Evolutionary conservation across 2,329 filamentous ascomycete genomes (phyloP), one percentile per base, ranked within the genome.

Genomic region (Fragosphaeria purpurea): DNA sequence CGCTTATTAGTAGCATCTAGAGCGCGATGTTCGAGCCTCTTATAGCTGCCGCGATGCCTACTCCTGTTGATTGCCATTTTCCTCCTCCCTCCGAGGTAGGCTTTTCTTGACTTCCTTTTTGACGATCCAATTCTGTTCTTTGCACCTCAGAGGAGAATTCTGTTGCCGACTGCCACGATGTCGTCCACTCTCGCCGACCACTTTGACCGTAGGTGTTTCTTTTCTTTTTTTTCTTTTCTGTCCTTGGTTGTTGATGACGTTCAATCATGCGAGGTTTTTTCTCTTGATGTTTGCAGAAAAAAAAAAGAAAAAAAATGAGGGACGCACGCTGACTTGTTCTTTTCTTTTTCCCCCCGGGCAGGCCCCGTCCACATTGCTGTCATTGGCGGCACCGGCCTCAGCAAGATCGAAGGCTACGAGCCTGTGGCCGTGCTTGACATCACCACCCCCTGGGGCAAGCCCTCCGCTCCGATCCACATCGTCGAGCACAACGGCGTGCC

Each of bases 381-480:
- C 50, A 89, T 95, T 59, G 90, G 90, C 67, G 93, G 93, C 61
- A 98, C 93, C 40, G 93, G 93, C 50, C 85, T 98, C 56, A 82
- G 85, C 66, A 83, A 88, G 59, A 85, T 98, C 58, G 84, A 88
- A 33, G 84, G 85, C 68, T 97, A 93, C 75, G 84, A 81, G 22
- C 86, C 88, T 62, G 83, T 94, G 55, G 90, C 91, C 32, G 78
- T 79, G 33, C 72, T 98, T 59, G 83, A 82, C 60, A 74, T 87
- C 50, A 67, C 74, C 40, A 98, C 93, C 8, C 93, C 93, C 35
- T 98, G 93, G 93, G 93, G 93, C 61, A 67, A 73, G 48, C 87
- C 93, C 4, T 80, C 80, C 9, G 75, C 80, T 31, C 79, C 80
- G 30, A 91, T 98, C 70, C 80, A 83, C 57, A 90, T 98, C 70